Evolutionary conservation across 1,284 basidiomycete species (phyloP).

Genomic region (Ceratobasidium sp.): DNA sequence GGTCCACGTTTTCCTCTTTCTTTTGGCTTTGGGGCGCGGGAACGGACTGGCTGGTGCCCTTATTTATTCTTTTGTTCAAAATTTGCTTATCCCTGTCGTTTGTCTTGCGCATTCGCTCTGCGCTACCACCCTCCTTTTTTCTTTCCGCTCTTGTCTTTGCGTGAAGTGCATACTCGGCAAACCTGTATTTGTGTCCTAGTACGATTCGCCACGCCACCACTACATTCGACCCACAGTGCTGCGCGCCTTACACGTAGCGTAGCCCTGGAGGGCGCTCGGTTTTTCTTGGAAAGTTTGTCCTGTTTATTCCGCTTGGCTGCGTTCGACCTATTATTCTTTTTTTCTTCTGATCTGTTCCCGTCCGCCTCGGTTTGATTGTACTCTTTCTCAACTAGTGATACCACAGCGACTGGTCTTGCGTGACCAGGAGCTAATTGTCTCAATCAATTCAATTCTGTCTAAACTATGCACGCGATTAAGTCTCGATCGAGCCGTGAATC

Average conservation of each 20-base stretch:
- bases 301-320: constrained; percentile 28
- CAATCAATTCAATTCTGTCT: constrained; percentile 38
- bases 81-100: background rate
- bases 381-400: constrained; percentile 34
- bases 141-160: constrained; percentile 31
- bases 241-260: background rate
- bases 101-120: constrained; percentile 4
- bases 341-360: constrained; percentile 32
- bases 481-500: too few species aligned
- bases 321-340: constrained; percentile 35
- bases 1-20: background rate
- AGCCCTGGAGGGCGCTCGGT: background rate
- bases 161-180: constrained; percentile 55
- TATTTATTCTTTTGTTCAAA: constrained; percentile 12
- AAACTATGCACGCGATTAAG: constrained; percentile 2
- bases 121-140: constrained; percentile 10
- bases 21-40: constrained; percentile 5
- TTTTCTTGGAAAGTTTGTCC: constrained; percentile 15
- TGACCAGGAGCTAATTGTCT: constrained; percentile 35
- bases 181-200: constrained; percentile 35
- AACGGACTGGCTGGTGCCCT: background rate
- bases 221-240: constrained; percentile 8
- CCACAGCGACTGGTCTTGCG: constrained; percentile 31
- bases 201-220: constrained; percentile 19
- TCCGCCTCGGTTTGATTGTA: constrained; percentile 33